Percentiles rank a stretch among this genome's conserved stretches.
Conservation (phyloP, 1,139 yeast genomes). For the Blastobotrys aristatus region DNA sequence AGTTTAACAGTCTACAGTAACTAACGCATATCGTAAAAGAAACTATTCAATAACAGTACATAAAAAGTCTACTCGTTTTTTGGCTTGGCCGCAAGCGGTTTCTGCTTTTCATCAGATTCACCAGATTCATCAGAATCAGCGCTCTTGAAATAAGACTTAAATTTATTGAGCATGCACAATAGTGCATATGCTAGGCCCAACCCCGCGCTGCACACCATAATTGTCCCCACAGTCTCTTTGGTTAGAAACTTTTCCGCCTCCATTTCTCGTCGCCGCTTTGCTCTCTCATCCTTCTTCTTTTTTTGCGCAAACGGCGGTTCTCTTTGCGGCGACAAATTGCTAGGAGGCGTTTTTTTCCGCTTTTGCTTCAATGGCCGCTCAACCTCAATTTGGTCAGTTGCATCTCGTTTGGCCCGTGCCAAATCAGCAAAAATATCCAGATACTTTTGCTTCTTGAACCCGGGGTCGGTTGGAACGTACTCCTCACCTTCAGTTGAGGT, state of each 20-base stretch:
- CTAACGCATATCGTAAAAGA: background rate
- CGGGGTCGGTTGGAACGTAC: constrained; percentile 16
- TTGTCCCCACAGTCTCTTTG: constrained; percentile 9
- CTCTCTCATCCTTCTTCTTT: constrained; percentile 4
- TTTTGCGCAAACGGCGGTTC: constrained; percentile 22
- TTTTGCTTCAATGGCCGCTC: constrained; percentile 23
- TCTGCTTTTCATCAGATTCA: too few species aligned
- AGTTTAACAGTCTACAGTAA: background rate
- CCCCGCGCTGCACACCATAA: constrained; percentile 7
- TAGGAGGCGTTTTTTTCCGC: constrained; percentile 14
- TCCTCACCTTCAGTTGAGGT: constrained; percentile 26
- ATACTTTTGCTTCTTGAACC: constrained; percentile 15
- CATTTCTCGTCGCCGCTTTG: background rate
- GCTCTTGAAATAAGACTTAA: background rate
- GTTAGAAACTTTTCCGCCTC: constrained; percentile 7
- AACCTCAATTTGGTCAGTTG: constrained; percentile 16
- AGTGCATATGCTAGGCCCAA: constrained; percentile 4
- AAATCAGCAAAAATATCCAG: constrained; percentile 28
- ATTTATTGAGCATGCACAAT: background rate
- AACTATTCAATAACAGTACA: too few species aligned
- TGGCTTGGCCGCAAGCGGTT: too few species aligned
- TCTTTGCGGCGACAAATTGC: constrained; percentile 13
- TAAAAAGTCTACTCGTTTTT: too few species aligned
- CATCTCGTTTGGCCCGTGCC: constrained; percentile 26
- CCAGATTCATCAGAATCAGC: too few species aligned